Conservation (phyloP, 2,329 filamentous ascomycete species). For the Thermothelomyces thermophilus region DNA sequence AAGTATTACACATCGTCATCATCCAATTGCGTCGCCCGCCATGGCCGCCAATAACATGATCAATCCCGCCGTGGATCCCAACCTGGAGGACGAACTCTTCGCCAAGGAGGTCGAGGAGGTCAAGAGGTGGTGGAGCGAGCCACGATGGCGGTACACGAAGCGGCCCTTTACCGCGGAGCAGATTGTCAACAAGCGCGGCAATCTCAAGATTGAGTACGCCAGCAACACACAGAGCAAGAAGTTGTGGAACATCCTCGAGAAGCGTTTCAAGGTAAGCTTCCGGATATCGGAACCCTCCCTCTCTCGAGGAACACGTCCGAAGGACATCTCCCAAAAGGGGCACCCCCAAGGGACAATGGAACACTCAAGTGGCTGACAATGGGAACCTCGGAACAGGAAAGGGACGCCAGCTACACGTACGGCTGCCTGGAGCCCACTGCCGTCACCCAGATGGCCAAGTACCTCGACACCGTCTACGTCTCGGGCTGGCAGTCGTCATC, state of each 20-base stretch:
- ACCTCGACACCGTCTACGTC: constrained; percentile 96
- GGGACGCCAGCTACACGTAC: constrained; percentile 88
- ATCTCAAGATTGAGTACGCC: constrained; percentile 83
- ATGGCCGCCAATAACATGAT: constrained; percentile 61
- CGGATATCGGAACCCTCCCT: too few species aligned
- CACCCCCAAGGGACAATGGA: too few species aligned
- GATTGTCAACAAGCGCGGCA: constrained; percentile 92
- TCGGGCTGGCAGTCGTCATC: constrained; percentile 98
- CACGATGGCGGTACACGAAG: constrained; percentile 88
- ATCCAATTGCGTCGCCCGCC: constrained; percentile 24
- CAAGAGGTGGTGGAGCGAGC: constrained; percentile 89
- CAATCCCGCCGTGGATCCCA: constrained; percentile 49
- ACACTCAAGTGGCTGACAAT: constrained; percentile 1
- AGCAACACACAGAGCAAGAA: constrained; percentile 89
- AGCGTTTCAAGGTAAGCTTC: constrained; percentile 66
- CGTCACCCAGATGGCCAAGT: constrained; percentile 99
- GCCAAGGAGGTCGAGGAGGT: constrained; percentile 78
- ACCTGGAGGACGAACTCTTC: constrained; percentile 60
- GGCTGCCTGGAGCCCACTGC: constrained; percentile 97
- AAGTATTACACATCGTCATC: too few species aligned
- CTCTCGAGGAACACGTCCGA: too few species aligned
- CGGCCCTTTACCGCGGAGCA: constrained; percentile 92
- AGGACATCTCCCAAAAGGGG: too few species aligned
- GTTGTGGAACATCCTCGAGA: constrained; percentile 84
- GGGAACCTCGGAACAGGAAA: constrained; percentile 62